Base-by-base conservation (phyloP, 768 basidiomycete genomes). In the Psilocybe tampanensis region DNA sequence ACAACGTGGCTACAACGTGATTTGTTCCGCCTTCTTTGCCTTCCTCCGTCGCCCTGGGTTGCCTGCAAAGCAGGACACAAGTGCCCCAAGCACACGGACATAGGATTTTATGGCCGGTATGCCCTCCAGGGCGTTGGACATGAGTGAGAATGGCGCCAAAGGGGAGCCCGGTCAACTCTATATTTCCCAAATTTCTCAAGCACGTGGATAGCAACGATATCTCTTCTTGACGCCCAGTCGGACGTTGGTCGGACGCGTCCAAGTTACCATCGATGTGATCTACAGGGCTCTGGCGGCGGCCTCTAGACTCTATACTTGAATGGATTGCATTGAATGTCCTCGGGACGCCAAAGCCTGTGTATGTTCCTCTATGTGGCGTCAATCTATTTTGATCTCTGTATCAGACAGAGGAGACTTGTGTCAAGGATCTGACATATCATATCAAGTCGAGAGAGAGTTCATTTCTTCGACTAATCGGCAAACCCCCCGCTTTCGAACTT, bases 1-100 rank as follows among this genome's bases (percentile, higher is more conserved):
- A 68, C 72, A 72, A 74, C 72, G 72, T 74, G 72, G 70, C 63
- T 57, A 60, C 56, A 72, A 72, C 70, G 72, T 76, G 75, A 68
- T 68, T 42, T 72, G 69, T 74, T 76, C 74, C 73, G 73, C 69
- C 42, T 63, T 64, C 56, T 56, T 53, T 54, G n/a, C 52, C 44
- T 18, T 59, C 47, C 33, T 51, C 51, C 58, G 48, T 47, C 45
- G 43, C 24, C 18, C 48, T 44, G 47, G 36, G 36, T n/a, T n/a
- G 36, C 15, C 12, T 39, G 36, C n/a, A 39, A 8, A 32, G 7
- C 15, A 29, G 29, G 54, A 58, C 57, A 48, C 55, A 33, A 17
- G 18, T 52, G 43, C 51, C 44, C 21, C 24, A 41, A 19, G 21
- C n/a, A 17, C 51, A 32, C 34, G 44, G 41, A 45, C 33, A 26